Evolutionary conservation across 148 eudicot species (phyloP).

Genomic region (Talinum fruticosum): DNA sequence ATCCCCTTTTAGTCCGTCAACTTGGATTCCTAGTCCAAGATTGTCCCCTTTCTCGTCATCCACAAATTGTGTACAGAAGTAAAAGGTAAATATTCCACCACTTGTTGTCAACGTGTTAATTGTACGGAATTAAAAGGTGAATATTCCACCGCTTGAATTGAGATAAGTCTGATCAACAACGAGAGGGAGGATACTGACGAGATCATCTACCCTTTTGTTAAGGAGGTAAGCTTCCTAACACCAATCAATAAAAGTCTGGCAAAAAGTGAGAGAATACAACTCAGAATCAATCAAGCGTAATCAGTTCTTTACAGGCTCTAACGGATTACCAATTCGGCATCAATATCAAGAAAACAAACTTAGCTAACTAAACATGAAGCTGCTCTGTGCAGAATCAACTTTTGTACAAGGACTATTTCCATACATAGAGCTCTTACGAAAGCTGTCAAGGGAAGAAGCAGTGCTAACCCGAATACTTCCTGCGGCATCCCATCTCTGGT

Average conservation of each 20-base stretch:
- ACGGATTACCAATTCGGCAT: background rate
- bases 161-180: too few relatives aligned
- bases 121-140: too few relatives aligned
- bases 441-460: background rate
- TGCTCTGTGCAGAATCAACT: slow-evolving; percentile 3
- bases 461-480: background rate
- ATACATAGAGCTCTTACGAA: background rate
- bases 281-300: background rate
- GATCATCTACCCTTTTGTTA: too few relatives aligned
- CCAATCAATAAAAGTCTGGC: background rate
- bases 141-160: too few relatives aligned
- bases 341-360: slow-evolving; percentile 6
- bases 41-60: too few relatives aligned
- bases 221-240: too few relatives aligned
- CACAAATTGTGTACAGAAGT: too few relatives aligned
- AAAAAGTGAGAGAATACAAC: background rate
- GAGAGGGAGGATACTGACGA: too few relatives aligned
- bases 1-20: too few relatives aligned
- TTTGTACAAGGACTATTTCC: background rate
- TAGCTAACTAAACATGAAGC: background rate
- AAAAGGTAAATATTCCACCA: too few relatives aligned
- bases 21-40: too few relatives aligned
- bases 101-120: too few relatives aligned
- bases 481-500: background rate
- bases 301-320: background rate